A percentile compares a stretch with the other conserved stretches of the same genome.
Conservation (phyloP, 495 filamentous ascomycete genomes). For the Xylaria longipes region DNA sequence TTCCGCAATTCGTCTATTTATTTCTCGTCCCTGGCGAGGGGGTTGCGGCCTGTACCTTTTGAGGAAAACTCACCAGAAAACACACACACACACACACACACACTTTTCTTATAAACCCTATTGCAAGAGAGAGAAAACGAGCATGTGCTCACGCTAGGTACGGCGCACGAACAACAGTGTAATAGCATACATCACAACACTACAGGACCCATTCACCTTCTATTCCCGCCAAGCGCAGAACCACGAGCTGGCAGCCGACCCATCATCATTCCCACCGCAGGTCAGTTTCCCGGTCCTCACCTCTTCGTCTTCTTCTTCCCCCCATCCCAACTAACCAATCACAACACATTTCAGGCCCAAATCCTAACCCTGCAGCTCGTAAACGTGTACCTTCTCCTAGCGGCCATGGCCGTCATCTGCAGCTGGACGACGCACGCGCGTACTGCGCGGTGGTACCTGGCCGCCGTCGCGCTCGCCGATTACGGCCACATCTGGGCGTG, state of each 20-base stretch:
- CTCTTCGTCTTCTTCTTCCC: too few species aligned
- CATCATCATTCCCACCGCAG: constrained; percentile 20
- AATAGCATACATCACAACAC: constrained; percentile 50
- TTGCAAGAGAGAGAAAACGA: background rate
- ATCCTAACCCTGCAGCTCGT: constrained; percentile 63
- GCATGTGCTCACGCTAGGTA: background rate
- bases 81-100: background rate
- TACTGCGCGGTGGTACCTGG: constrained; percentile 60
- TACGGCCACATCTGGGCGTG: constrained; percentile 67
- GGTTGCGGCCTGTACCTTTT: background rate
- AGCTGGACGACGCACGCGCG: constrained; percentile 58
- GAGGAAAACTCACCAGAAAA: background rate
- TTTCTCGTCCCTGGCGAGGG: background rate
- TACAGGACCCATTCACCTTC: constrained; percentile 55
- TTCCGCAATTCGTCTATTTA: too few species aligned
- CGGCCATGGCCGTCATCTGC: constrained; percentile 56
- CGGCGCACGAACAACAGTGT: constrained; percentile 39
- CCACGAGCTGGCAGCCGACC: constrained; percentile 23
- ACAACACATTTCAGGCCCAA: constrained; percentile 49
- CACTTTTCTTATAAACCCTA: background rate
- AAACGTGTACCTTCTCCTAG: constrained; percentile 64
- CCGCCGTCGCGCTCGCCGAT: constrained; percentile 63
- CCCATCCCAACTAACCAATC: too few species aligned
- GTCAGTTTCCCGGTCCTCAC: background rate
- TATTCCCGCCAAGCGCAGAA: constrained; percentile 58